Base-by-base conservation (phyloP, 2,329 filamentous ascomycete genomes). In the Raffaelea albimanens region DNA sequence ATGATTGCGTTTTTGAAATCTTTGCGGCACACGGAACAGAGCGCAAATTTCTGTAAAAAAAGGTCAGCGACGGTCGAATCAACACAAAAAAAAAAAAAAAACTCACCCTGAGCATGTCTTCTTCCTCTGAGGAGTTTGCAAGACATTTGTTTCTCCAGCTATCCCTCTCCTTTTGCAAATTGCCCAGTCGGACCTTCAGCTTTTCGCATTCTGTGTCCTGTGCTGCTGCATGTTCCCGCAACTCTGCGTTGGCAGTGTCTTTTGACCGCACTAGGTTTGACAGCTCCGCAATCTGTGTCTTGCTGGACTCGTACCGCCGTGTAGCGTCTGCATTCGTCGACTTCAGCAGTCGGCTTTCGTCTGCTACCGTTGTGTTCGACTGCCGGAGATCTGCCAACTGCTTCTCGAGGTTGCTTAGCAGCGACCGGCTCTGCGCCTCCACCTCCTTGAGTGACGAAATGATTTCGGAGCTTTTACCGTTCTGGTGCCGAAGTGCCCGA, bases 1-100 rank as follows among this genome's bases (percentile, higher is more conserved):
- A 98, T 77, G 10, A 84, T 85, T 1, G 90, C 95, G 61, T 97
- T 88, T 67, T 97, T 97, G 70, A 96, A 90, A 56, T 91, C 87
- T 59, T 81, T 84, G 56, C 88, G 87, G 69, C 94, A 98, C 44
- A 97, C 87, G 11, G 88, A 87, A 70, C 93, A 98, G 45, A 95
- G 80, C 29, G 87, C 84, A 65, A 93, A 76, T 59, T 76, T 75
- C 83, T 87, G 58, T 2, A 49, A 14, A 29, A 7, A 29, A 29
- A 29, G 25, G 44, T 40, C 43, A 48, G 60, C 72, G 59, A 72
- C 67, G 51, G 55, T 7, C 20, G 36, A 25, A 31, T 40, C 29
- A 34, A 10, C 20, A 4, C 14, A 22, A 44, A 5, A 39, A 29
- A 31, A 18, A 40, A 29, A 48, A 23, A 23, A 25, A 20, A 43